A percentile compares a stretch with the other conserved stretches of the same genome.
These are phyloP conservation scores for Tympanopsis confertula DNA, from an alignment of 2,329 filamentous ascomycete genomes.

Conservation along the genomic window DNA sequence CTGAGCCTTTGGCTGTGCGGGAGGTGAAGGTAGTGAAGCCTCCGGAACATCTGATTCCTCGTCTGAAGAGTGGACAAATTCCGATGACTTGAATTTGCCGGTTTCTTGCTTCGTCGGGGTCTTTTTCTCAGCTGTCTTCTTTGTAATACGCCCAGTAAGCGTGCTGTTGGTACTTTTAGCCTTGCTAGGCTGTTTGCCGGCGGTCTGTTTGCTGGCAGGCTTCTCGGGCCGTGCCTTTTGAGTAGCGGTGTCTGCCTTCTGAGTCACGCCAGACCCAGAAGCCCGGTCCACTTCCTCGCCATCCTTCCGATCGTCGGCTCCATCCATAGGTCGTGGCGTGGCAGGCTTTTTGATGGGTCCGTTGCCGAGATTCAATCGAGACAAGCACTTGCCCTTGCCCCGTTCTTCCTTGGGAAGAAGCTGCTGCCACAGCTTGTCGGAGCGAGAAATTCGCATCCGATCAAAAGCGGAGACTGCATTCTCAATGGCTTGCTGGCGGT, in stretches of 20 bases:
- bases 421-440: slow-evolving; percentile 50
- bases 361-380: slow-evolving; percentile 38
- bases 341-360: slow-evolving; percentile 22
- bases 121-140: slow-evolving; percentile 33
- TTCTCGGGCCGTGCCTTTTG: neutral
- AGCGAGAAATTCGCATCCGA: slow-evolving; percentile 43
- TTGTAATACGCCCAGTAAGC: slow-evolving; percentile 26
- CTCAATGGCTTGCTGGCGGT: slow-evolving; percentile 47
- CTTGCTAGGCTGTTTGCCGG: slow-evolving; percentile 12
- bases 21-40: slow-evolving; percentile 2
- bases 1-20: no score
- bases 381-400: slow-evolving; percentile 48
- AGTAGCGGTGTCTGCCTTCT: slow-evolving; percentile 10
- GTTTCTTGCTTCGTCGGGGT: slow-evolving; percentile 22
- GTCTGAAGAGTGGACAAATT: slow-evolving; percentile 38
- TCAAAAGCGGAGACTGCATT: slow-evolving; percentile 53
- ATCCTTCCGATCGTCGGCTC: slow-evolving; percentile 21
- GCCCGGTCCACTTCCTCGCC: slow-evolving; percentile 21
- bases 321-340: slow-evolving; percentile 20
- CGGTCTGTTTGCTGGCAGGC: slow-evolving; percentile 1
- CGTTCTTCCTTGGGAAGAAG: slow-evolving; percentile 47
- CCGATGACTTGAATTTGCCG: slow-evolving; percentile 36
- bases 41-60: slow-evolving; percentile 21
- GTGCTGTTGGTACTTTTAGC: slow-evolving; percentile 19
- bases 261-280: slow-evolving; percentile 13